Evolutionary conservation across 768 basidiomycete species (phyloP), one percentile per base, ranked within the genome.

Genomic region (Leucogyrophana mollusca): DNA sequence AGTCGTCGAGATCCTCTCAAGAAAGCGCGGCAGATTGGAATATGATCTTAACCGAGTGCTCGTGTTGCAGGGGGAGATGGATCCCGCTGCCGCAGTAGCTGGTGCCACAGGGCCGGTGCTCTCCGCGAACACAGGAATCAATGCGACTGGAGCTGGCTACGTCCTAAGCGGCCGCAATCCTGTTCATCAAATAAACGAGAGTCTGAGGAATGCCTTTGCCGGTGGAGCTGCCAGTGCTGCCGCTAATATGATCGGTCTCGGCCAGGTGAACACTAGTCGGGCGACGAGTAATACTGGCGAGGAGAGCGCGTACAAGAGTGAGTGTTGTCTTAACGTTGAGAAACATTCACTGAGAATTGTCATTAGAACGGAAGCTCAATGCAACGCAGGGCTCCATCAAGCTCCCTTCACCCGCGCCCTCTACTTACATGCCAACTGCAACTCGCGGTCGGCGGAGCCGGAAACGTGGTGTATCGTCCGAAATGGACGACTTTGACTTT

Each of bases 1-100:
- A 42, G 62, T 78, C 27, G 69, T 74, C 3, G 64, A 66, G 22
- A 55, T 77, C n/a, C 62, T 78, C 20, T 62, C 66, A 34, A 66
- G 76, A 38, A 76, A 77, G 24, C 67, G 70, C 37, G 71, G 74
- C 14, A 64, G 75, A 13, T 58, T 79, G 36, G 77, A 80, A 32
- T 57, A 72, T 44, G 77, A 80, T 51, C 61, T 79, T 2, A 61
- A 59, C 14, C 63, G 64, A 22, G 74, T 76, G 18, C 65, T 76
- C 22, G 59, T 68, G 30, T 51, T 76, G 33, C 74, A 75, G 52
- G 74, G 74, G 16, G 74, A 77, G 40, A 54, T 56, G 0, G 71
- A 70, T 35, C 65, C 68, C 14, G 66, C 64, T 16, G 63, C 59
- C 2, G 53, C 66, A 27, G 59, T 58, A 10, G 58, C 61, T 34